Evolutionary conservation across 352 stramenopile genomes (phyloP), one percentile per base, ranked within the genome.

Genomic region (Phytophthora megakarya): DNA sequence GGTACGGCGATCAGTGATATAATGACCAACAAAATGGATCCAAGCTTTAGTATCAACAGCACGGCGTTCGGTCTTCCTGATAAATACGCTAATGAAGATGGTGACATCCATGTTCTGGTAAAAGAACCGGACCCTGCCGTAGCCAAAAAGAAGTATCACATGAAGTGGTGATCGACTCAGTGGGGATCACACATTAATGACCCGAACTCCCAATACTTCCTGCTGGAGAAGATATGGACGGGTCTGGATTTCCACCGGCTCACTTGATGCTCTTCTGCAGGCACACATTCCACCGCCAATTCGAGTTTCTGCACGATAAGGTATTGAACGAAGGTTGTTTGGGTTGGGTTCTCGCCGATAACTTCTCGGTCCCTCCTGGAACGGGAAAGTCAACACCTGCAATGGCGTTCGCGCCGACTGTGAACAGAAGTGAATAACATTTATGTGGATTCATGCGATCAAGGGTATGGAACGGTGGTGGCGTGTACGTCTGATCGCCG

Each of bases 391-490:
- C 61, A 30, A 46, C 47, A 4, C 56, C 54, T 8, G 28, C 61
- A 8, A 42, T 63, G 32, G 51, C 39, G 30, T 69, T 69, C 23
- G 53, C 61, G 16, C 39, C 30, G 16, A 56, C 61, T 45, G 2
- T 65, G 3, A 32, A 59, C 40, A 60, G 40, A 35, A 46, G 10
- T 28, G 38, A 60, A 46, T 61, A 52, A 52, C 40, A 40, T 3
- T 38, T 69, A 69, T 53, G 12, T 69, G 61, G 61, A 64, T 69
- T 30, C 44, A 64, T 18, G 13, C 58, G 28, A 15, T 6, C 11
- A 37, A 35, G 5, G 5, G 19, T 1, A 26, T 52, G n/a, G 0
- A 39, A n/a, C n/a, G n/a, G 26, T 50, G 35, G 35, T 7, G 13
- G 21, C 63, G 43, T 3, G 35, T 70, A 12, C 61, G 47, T 19